Evolutionary conservation across 768 basidiomycete species (phyloP), one percentile per base, ranked within the genome.

Genomic region (Tulasnella sp.): DNA sequence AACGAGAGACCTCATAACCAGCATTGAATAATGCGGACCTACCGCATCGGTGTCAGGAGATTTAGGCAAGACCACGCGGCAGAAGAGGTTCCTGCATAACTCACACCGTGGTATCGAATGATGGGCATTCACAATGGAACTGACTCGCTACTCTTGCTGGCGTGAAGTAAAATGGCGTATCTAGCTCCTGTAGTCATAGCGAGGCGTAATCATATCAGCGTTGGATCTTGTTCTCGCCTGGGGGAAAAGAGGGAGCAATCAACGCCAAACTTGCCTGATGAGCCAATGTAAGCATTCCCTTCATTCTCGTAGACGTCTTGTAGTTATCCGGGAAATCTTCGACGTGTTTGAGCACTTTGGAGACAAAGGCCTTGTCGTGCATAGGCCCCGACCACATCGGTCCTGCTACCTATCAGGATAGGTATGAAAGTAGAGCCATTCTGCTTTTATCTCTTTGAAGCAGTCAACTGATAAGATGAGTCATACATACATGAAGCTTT

Each of bases 381-480:
- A 99, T 71, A 1, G 85, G 80, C 1, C 85, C 92, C 4, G 86
- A 83, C 96, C 96, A 98, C 88, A 99, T 93, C 0, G 96, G 96
- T 1, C 96, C 96, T 19, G 87, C 90, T 34, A 92, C 68, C 91
- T 94, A 62, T 21, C 4, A 24, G n/a, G n/a, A n/a, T n/a, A n/a
- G n/a, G n/a, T n/a, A n/a, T n/a, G n/a, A n/a, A n/a, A n/a, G n/a
- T n/a, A n/a, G n/a, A n/a, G n/a, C n/a, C n/a, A n/a, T n/a, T n/a
- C n/a, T n/a, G 1, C n/a, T 49, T 15, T 51, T 44, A 45, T 17
- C 22, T 22, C 55, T 19, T 46, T 29, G 12, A 19, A n/a, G n/a
- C n/a, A n/a, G n/a, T n/a, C n/a, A n/a, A n/a, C n/a, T n/a, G n/a
- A n/a, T n/a, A n/a, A n/a, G n/a, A 17, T 29, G 15, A n/a, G 34